These are phyloP conservation scores for Mycena latifolia DNA, from an alignment of 768 basidiomycete species.

Conservation along the genomic window DNA sequence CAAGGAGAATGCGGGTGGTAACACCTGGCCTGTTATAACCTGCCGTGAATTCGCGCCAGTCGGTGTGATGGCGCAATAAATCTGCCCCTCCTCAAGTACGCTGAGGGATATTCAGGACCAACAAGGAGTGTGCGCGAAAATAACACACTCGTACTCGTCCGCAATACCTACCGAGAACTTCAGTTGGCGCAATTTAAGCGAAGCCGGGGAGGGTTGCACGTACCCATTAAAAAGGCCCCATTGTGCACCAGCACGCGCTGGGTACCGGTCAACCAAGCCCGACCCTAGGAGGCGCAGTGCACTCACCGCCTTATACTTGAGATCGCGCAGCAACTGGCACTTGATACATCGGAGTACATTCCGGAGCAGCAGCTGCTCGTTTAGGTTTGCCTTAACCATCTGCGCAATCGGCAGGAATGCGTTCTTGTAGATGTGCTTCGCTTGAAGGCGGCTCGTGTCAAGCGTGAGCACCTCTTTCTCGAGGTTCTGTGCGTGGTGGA, in stretches of 20 bases:
- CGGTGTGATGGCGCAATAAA: conserved; percentile 34
- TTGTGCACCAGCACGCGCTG: conserved; percentile 30
- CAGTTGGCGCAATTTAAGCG: neutral
- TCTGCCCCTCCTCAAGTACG: conserved; percentile 31
- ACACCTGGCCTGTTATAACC: conserved; percentile 34
- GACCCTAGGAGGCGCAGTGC: neutral
- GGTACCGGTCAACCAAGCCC: neutral
- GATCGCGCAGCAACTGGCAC: conserved; percentile 34
- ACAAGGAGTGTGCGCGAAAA: neutral
- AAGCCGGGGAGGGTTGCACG: neutral
- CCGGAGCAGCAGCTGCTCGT: conserved; percentile 22
- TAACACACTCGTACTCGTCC: conserved; percentile 34
- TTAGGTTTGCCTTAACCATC: conserved; percentile 30
- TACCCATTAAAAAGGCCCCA: conserved; percentile 35
- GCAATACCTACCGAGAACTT: conserved; percentile 20
- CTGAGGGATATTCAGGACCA: neutral
- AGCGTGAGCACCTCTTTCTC: conserved; percentile 23
- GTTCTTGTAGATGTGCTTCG: conserved; percentile 28
- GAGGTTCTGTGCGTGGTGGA: conserved; percentile 24
- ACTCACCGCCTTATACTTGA: conserved; percentile 37
- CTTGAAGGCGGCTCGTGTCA: conserved; percentile 26
- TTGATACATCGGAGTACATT: conserved; percentile 37
- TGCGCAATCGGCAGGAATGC: conserved; percentile 29
- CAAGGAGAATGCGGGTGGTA: too few relatives aligned
- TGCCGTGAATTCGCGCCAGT: conserved; percentile 16